Evolutionary conservation across 2,329 filamentous ascomycete species (phyloP), one percentile per base, ranked within the genome.

Genomic region (Apiospora pterosperma): DNA sequence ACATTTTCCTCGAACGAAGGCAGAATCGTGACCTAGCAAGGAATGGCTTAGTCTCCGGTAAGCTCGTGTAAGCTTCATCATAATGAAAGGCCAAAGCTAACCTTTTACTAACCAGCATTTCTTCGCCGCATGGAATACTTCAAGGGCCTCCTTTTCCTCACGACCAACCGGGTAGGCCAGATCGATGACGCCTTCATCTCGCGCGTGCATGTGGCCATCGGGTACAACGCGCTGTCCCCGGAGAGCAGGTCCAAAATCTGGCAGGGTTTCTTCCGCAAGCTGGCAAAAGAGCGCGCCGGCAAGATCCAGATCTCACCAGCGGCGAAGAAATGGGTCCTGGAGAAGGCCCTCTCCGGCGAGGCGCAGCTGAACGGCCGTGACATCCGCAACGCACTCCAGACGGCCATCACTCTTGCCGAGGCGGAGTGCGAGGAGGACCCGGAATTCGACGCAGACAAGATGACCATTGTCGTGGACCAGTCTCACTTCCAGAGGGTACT

Each of bases 341-440:
- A 55, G 2, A 65, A 60, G 19, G 48, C 65, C 19, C 36, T n/a
- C 14, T 61, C 59, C 1, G 66, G 66, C 11, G 48, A 19, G 6
- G 58, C 44, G 21, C 48, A 55, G 28, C 25, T 62, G 75, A 81
- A 82, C 59, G 80, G 80, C 1, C 72, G 79, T 0, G 76, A 80
- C 67, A 80, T 80, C 63, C 77, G 78, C 21, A 80, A 80, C 58
- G 74, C 69, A 10, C 64, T 81, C 71, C 80, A 81, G 71, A 81
- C 79, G 1, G 79, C 80, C 0, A 74, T 82, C 21, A 78, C 79
- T 3, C 71, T 82, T 31, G 81, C 80, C 5, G 79, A 82, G 73
- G 76, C 69, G 19, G 78, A 81, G 42, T 76, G 78, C 16, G 67
- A 78, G 28, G 78, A 79, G 28, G 74, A 76, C 44, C 64, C 64